Evolutionary conservation across 805 yeast species (phyloP), one percentile per base, ranked within the genome.

Genomic region (Kodamaea nitidulidarum): DNA sequence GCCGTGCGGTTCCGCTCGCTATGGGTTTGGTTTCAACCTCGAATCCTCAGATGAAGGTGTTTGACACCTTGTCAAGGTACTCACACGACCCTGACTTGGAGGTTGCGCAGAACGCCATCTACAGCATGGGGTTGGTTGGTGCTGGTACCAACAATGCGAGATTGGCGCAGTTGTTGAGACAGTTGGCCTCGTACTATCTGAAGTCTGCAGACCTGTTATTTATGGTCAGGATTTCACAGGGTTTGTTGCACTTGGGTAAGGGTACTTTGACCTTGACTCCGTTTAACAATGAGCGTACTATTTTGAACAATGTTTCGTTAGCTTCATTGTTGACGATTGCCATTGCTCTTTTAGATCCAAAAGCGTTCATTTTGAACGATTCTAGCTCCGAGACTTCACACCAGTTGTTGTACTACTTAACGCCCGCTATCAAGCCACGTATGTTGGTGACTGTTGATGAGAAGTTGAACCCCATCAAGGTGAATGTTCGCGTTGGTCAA

Each of bases 111-210:
- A 93, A 90, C 58, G 88, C 98, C 15, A 88, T 93, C 47, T 91
- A 87, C 55, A 81, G 96, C 32, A 90, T 93, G 98, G 99, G 99
- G 40, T 68, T 93, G 46, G 95, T 91, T 51, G 98, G 98, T 59
- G 93, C 98, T 15, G 99, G 99, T 65, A 93, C 98, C 20, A 91
- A 93, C 65, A 93, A 93, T 60, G 98, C 99, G 6, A 84, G 99
- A 68, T 73, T 93, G 48, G 98, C 98, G 3, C 98, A 93, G 68
- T 73, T 93, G 47, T 75, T 93, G 56, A 80, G 98, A 63, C 98
- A 93, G 64, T 75, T 93, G 52, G 98, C 98, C 1, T 80, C 87
- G 39, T 93, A 93, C 62, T 95, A 93, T 61, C 76, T 85, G 38
- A 85, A 90, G 56, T 95, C 91, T 41, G 81, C 93, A 39, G 95